Evolutionary conservation across 2,329 filamentous ascomycete species (phyloP).

Genomic region (Elsinoe perseae): DNA sequence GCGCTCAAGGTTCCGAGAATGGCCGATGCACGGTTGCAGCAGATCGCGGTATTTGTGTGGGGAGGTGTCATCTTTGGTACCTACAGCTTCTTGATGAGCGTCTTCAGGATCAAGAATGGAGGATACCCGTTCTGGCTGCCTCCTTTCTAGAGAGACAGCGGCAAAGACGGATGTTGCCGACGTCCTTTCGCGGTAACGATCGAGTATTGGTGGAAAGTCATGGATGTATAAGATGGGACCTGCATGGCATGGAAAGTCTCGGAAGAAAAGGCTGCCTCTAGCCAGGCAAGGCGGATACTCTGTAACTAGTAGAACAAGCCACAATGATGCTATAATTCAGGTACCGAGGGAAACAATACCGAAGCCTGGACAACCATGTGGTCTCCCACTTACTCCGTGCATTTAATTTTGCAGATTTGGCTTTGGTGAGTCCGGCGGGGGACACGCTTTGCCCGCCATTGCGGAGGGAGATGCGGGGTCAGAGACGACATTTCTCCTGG

Average conservation of each 20-base stretch:
- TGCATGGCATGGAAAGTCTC: slow-evolving; percentile 6
- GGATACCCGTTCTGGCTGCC: slow-evolving; percentile 92
- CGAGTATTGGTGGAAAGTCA: slow-evolving; percentile 11
- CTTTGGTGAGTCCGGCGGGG: slow-evolving; percentile 6
- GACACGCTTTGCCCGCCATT: background rate
- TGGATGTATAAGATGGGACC: slow-evolving; percentile 4
- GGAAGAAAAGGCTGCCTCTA: background rate
- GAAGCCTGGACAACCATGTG: slow-evolving; percentile 12
- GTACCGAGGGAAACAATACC: no score
- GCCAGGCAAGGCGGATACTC: slow-evolving; percentile 1
- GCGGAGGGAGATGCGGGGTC: slow-evolving; percentile 10
- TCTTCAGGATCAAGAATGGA: slow-evolving; percentile 90
- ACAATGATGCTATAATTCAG: slow-evolving; percentile 8
- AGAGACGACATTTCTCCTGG: background rate
- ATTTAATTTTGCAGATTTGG: background rate
- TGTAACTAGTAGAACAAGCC: slow-evolving; percentile 6
- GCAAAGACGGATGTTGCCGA: background rate
- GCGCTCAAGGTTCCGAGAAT: slow-evolving; percentile 90
- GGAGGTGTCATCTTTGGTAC: slow-evolving; percentile 66
- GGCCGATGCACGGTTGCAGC: slow-evolving; percentile 65
- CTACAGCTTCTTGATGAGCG: slow-evolving; percentile 89
- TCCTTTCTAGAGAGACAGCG: slow-evolving; percentile 55
- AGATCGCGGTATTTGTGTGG: slow-evolving; percentile 75
- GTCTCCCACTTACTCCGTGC: slow-evolving; percentile 6
- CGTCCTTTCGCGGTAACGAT: background rate